Base-by-base conservation (phyloP, 2,329 filamentous ascomycete genomes). In the Alternaria sp. region DNA sequence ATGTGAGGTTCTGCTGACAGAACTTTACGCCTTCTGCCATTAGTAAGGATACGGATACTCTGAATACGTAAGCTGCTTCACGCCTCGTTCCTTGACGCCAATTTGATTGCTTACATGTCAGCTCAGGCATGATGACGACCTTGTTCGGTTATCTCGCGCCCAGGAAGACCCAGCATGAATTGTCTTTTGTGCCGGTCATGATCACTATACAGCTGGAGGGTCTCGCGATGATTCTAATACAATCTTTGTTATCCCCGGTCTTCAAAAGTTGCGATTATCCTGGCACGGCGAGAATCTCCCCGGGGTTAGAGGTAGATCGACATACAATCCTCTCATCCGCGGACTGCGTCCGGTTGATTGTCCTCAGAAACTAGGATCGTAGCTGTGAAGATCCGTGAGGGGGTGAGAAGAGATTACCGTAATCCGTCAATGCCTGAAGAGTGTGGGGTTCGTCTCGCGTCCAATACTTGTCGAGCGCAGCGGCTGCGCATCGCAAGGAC, bases 241-340 rank as follows among this genome's bases (percentile, higher is more conserved):
- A 23, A 48, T 33, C 10, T 34, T 34, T 23, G 31, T n/a, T 26
- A 26, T 24, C 29, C 24, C 54, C 46, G 21, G 39, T 29, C 42
- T 34, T 34, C 26, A 39, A 39, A 52, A 33, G 39, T 31, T 50
- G 48, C 26, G 46, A 56, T 52, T 39, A 56, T 56, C 48, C 46
- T 34, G 39, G 48, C 46, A 26, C 21, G 46, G 40, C 17, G 29
- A 26, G 33, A 56, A 45, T 50, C 31, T 45, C 40, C 39, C 54
- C 39, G 40, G 48, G 34, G 28, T 46, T 56, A 52, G 33, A 52
- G 46, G 54, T 39, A 56, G 54, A 56, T 56, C 54, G 48, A 51
- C 54, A 51, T 7, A 46, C 33, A 52, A 44, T 34, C 33, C 33
- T 21, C 52, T 56, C 54, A 46, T 41, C 54, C 31, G 48, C 39